Percentiles rank a stretch among this genome's conserved stretches.
These are phyloP conservation scores for Penicillium turbatum DNA, from an alignment of 495 filamentous ascomycete genomes.

Conservation along the genomic window DNA sequence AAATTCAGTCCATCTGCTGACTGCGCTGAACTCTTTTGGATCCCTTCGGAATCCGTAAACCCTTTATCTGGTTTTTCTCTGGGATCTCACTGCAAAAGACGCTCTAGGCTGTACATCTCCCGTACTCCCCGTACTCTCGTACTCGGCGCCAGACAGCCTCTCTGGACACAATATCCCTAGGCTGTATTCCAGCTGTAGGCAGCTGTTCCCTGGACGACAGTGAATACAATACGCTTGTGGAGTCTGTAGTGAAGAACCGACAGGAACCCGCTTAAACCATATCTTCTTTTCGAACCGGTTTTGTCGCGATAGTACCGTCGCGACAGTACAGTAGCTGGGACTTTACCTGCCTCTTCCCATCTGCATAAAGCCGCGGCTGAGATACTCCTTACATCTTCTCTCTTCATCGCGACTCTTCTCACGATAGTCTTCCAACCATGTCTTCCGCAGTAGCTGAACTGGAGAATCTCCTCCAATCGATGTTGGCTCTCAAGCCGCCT, in stretches of 20 bases:
- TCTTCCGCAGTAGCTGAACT: slow-evolving; percentile 83
- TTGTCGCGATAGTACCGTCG: too few relatives aligned
- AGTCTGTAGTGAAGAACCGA: slow-evolving; percentile 43
- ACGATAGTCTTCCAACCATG: slow-evolving; percentile 45
- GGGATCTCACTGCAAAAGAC: slow-evolving; percentile 20
- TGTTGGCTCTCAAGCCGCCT: slow-evolving; percentile 86
- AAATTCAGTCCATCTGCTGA: slow-evolving; percentile 5
- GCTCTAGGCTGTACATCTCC: slow-evolving; percentile 33
- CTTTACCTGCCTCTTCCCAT: neutral
- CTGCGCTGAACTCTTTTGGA: neutral
- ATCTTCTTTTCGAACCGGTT: neutral
- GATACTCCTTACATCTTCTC: neutral
- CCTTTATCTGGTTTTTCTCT: slow-evolving; percentile 20
- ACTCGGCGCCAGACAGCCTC: slow-evolving; percentile 24
- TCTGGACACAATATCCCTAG: slow-evolving; percentile 34
- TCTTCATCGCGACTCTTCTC: slow-evolving; percentile 10
- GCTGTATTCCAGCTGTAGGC: slow-evolving; percentile 48
- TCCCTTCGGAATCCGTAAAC: slow-evolving; percentile 25
- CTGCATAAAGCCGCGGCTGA: neutral
- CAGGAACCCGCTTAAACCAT: slow-evolving; percentile 26
- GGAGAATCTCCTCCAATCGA: slow-evolving; percentile 82
- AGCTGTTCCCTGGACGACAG: slow-evolving; percentile 32
- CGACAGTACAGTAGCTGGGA: slow-evolving; percentile 2
- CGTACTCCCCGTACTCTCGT: slow-evolving; percentile 31
- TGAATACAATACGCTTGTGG: slow-evolving; percentile 36